Base-by-base conservation (phyloP, 2,329 filamentous ascomycete species). In the Monosporascus sp. region DNA sequence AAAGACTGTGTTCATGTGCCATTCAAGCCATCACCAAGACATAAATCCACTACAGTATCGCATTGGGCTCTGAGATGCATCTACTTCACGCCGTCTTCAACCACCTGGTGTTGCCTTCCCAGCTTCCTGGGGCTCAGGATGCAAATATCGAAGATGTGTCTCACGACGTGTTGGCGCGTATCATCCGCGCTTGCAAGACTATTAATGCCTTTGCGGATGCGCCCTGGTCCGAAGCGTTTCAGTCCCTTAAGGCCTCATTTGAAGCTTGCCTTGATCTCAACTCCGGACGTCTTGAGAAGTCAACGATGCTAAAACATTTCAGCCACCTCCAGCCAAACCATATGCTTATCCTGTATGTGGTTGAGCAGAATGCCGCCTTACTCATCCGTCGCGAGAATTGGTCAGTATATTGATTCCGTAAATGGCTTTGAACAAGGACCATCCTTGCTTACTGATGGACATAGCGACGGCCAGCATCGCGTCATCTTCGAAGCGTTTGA, bases 401-500 rank as follows among this genome's bases (percentile, higher is more conserved):
- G 62, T 65, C 37, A 55, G 62, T 60, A 14, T 6, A 37, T 8
- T 8, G 24, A 25, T 25, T 25, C 24, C 24, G 24, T 25, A 25
- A 25, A 4, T 1, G 8, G 8, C 25, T 25, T 7, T 27, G 25
- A 8, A 27, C 25, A 27, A 27, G 25, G 11, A 18, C 24, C 24
- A 25, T 22, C 35, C 4, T 49, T 52, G 25, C 46, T 52, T 17
- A 52, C 45, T 37, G 22, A 7, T 8, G 35, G 20, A 18, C 17
- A 31, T 43, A 65, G 61, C 15, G 43, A 51, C 14, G 35, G 47
- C n/a, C 55, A 60, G 1, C 50, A 70, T 4, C 39, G 18, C 1
- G 65, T 83, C 5, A 50, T 80, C 0, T 79, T 86, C 48, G 82
- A 86, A 64, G 70, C 71, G 0, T 85, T 85, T 53, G 82, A 86